Evolutionary conservation across 2,329 filamentous ascomycete species (phyloP).

Genomic region (Aspergillus glaucus): DNA sequence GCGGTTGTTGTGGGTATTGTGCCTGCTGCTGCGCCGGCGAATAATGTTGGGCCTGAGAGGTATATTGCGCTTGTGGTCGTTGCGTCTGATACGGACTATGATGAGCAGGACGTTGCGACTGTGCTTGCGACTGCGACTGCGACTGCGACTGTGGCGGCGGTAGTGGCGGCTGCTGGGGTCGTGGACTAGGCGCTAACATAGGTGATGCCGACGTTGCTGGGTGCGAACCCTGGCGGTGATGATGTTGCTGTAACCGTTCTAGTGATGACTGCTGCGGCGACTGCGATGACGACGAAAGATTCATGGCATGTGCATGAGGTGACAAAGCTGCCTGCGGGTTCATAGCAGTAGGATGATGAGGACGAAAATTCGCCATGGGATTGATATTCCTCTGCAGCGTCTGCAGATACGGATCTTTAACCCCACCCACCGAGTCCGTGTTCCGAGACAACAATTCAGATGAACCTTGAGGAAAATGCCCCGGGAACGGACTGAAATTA

Average conservation of each 20-base stretch:
- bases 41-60: conserved; percentile 12
- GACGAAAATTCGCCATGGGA: conserved; percentile 25
- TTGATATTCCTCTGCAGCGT: conserved; percentile 25
- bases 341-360: conserved; percentile 18
- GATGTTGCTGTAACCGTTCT: conserved; percentile 17
- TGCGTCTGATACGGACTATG: conserved; percentile 9
- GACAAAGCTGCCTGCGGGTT: conserved; percentile 21
- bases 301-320: conserved; percentile 22
- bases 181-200: conserved; percentile 18
- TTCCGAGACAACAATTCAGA: conserved; percentile 23
- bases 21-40: conserved; percentile 12
- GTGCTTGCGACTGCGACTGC: conserved; percentile 12
- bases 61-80: conserved; percentile 13
- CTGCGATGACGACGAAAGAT: conserved; percentile 27
- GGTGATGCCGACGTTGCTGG: conserved; percentile 17
- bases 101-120: conserved; percentile 9
- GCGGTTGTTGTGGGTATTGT: conserved; percentile 11
- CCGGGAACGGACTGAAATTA: conserved; percentile 21
- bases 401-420: conserved; percentile 21
- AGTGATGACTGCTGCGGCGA: conserved; percentile 23
- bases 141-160: conserved; percentile 24
- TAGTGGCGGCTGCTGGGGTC: conserved; percentile 16
- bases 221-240: conserved; percentile 15
- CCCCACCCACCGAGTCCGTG: conserved; percentile 20
- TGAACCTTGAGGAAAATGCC: conserved; percentile 23